Conservation (phyloP, 2,329 filamentous ascomycete species). For the Blastomyces gilchristii region DNA sequence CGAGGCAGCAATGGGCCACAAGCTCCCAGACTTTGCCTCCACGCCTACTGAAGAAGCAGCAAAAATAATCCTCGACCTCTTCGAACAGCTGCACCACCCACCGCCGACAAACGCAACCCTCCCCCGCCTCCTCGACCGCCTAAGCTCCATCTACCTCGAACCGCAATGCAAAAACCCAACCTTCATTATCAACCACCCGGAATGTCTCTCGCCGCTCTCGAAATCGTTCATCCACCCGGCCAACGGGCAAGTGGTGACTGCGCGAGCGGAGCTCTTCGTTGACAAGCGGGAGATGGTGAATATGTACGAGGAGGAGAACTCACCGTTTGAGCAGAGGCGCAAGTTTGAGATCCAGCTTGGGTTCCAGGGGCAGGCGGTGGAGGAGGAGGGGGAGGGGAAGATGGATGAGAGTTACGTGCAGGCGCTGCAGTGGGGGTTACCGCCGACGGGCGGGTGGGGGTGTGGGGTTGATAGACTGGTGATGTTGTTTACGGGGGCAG, state of each 20-base stretch:
- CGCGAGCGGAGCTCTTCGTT: constrained; percentile 77
- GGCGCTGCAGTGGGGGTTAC: constrained; percentile 76
- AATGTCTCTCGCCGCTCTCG: constrained; percentile 79
- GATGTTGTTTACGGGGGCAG: constrained; percentile 76
- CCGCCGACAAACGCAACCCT: constrained; percentile 47
- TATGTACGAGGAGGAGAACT: constrained; percentile 97
- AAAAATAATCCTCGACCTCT: constrained; percentile 47
- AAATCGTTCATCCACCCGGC: constrained; percentile 68
- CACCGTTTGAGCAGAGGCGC: constrained; percentile 69
- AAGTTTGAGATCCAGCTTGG: constrained; percentile 61
- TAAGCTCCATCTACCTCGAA: constrained; percentile 69
- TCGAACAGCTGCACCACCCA: constrained; percentile 40
- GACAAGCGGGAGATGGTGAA: constrained; percentile 76
- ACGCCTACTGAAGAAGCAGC: constrained; percentile 42
- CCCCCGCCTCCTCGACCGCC: constrained; percentile 67
- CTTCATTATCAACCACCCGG: constrained; percentile 83
- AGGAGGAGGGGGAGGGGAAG: constrained; percentile 39
- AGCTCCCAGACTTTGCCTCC: constrained; percentile 52
- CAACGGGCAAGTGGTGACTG: constrained; percentile 63
- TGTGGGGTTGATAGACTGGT: constrained; percentile 83
- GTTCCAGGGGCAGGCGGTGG: constrained; percentile 40
- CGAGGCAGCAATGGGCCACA: constrained; percentile 54
- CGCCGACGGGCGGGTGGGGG: constrained; percentile 95
- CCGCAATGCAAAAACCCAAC: constrained; percentile 61
- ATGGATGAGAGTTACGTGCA: constrained; percentile 74